Percentiles rank a stretch among this genome's conserved stretches.
These are phyloP conservation scores for Piloderma croceum DNA, from an alignment of 768 basidiomycete genomes.

Conservation along the genomic window DNA sequence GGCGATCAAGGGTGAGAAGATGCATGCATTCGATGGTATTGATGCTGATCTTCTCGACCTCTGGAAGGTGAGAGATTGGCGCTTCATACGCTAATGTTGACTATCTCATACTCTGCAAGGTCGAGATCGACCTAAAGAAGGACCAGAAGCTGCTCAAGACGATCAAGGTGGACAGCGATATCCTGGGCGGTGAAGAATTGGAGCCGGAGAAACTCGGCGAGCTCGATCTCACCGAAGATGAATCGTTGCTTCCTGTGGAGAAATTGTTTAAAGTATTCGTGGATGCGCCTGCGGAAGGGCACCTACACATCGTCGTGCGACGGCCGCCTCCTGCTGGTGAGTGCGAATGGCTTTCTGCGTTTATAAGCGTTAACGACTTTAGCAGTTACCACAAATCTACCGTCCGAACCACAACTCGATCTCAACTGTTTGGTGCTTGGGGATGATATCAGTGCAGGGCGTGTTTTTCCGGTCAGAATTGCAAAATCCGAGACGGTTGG, in stretches of 20 bases:
- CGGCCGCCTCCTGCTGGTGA: too few species aligned
- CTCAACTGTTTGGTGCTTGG: constrained; percentile 13
- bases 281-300: not conserved
- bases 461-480: constrained; percentile 15
- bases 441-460: constrained; percentile 3
- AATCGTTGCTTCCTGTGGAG: not conserved
- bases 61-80: too few species aligned
- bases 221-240: too few species aligned
- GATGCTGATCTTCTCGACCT: constrained; percentile 11
- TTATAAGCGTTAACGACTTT: too few species aligned
- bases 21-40: constrained; percentile 5
- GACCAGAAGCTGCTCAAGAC: not conserved
- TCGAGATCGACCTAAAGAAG: not conserved
- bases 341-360: too few species aligned
- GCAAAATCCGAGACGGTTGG: constrained; percentile 11
- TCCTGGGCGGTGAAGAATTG: not conserved
- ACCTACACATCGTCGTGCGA: not conserved
- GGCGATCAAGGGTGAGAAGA: constrained; percentile 12
- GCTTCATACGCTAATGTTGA: not conserved
- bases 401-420: too few species aligned
- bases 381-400: too few species aligned
- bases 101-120: constrained; percentile 1
- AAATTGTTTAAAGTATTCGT: not conserved
- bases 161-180: too few species aligned
- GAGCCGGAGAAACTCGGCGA: too few species aligned